These are phyloP conservation scores for Crithidia expoeki DNA, from an alignment of 208 protist genomes.

Conservation along the genomic window DNA sequence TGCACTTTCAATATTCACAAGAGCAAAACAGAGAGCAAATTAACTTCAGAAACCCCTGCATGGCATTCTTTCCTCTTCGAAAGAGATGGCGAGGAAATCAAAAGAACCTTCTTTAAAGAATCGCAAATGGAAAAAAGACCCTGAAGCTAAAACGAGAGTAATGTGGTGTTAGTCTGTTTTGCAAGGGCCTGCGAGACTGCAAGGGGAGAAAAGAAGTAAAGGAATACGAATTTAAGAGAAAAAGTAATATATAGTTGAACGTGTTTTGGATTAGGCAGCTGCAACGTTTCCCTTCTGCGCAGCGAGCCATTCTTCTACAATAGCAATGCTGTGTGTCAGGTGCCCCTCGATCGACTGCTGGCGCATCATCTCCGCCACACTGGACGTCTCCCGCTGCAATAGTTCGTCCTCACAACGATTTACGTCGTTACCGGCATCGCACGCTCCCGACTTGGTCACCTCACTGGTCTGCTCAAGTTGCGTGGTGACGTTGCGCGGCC, in stretches of 20 bases:
- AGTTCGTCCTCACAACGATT: background rate
- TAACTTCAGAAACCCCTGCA: too few relatives aligned
- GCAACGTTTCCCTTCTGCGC: background rate
- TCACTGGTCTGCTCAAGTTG: slow-evolving; percentile 16
- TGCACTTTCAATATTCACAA: background rate
- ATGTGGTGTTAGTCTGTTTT: background rate
- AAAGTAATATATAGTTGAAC: background rate
- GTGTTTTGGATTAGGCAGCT: background rate
- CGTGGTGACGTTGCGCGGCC: slow-evolving; percentile 19
- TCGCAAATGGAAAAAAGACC: background rate
- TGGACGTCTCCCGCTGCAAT: slow-evolving; percentile 11
- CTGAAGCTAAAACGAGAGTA: background rate
- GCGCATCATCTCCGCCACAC: background rate
- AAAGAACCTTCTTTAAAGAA: background rate
- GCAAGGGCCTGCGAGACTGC: background rate
- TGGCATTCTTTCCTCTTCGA: background rate
- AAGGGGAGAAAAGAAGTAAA: too few relatives aligned
- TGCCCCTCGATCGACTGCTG: slow-evolving; percentile 11
- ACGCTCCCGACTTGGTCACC: background rate
- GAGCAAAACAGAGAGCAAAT: too few relatives aligned
- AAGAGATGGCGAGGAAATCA: background rate
- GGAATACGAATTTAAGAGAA: background rate
- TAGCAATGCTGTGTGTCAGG: slow-evolving; percentile 14
- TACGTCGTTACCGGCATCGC: background rate
- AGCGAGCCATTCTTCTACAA: slow-evolving; percentile 10